Conservation (phyloP, 2,329 filamentous ascomycete species). For the Pleurostoma richardsiae region DNA sequence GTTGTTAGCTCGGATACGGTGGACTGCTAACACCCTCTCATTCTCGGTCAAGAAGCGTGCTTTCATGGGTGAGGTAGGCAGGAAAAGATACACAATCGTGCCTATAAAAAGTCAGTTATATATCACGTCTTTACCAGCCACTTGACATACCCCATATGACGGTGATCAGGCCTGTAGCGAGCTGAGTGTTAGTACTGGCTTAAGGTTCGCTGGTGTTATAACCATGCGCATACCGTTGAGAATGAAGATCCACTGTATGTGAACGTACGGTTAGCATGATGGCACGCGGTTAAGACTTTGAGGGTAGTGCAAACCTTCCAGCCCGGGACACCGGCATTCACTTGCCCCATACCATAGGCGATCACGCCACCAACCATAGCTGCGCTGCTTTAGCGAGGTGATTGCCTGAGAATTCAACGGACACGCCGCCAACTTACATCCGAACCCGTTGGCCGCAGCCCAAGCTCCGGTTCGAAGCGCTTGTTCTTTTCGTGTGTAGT, state of each 20-base stretch:
- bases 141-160: neutral
- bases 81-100: neutral
- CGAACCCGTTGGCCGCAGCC: constrained; percentile 9
- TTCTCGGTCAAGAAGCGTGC: neutral
- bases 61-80: neutral
- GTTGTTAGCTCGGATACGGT: neutral
- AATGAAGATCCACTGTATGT: neutral
- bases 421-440: neutral
- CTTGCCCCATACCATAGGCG: neutral
- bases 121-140: neutral
- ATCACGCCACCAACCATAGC: neutral
- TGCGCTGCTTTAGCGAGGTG: neutral
- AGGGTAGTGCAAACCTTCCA: neutral
- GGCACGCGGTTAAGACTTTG: too few species aligned
- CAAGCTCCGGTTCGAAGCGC: constrained; percentile 9
- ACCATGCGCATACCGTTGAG: neutral
- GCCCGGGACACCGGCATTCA: neutral
- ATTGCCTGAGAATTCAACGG: neutral
- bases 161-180: neutral
- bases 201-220: neutral
- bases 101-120: neutral
- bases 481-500: constrained; percentile 7
- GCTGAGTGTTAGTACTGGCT: too few species aligned
- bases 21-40: neutral
- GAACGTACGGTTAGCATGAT: neutral